Base-by-base conservation (phyloP, 129 eudicot genomes). In the Ambrosia trifida region DNA sequence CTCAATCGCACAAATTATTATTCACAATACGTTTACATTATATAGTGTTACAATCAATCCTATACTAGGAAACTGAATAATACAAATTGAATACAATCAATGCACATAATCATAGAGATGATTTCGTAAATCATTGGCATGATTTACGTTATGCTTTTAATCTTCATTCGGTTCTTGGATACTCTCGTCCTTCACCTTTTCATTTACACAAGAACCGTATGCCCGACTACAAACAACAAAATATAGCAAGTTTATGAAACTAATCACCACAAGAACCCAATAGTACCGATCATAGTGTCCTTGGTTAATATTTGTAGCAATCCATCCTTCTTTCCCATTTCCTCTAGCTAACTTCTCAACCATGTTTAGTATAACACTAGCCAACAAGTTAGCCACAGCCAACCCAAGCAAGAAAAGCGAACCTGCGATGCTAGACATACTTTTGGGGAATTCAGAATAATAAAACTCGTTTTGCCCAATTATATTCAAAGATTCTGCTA, bases 371-470 rank as follows among this genome's bases (percentile, higher is more conserved):
- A 82, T 64, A 1, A 41, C 70, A 43, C 86, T 78, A 12, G 83
- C 83, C 56, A 82, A 59, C 66, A 82, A 30, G 30, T 72, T 82
- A 0, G 73, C 86, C 11, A 78, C 20, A 10, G 47, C 80, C 80
- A 73, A 31, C 4, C 80, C 86, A 0, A 82, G 65, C 67, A 54
- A 54, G 59, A 52, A 67, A 13, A 78, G 80, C 5, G 63, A 49
- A 1, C 61, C 49, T 0, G 83, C 83, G 7, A 70, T 69, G 49
- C 80, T 78, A 17, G 80, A 73, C 83, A 78, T 82, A 24, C 74
- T 82, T 70, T 73, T 82, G 2, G 83, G 78, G 50, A 82, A 38
- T 72, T 82, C 83, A 0, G 77, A 52, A 53, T 78, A 82, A 70
- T 63, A 82, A 53, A 82, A 82, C 64, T 82, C 86, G 3, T 33